Evolutionary conservation across 2,329 filamentous ascomycete genomes (phyloP), one percentile per base, ranked within the genome.

Genomic region (Exophiala sideris): DNA sequence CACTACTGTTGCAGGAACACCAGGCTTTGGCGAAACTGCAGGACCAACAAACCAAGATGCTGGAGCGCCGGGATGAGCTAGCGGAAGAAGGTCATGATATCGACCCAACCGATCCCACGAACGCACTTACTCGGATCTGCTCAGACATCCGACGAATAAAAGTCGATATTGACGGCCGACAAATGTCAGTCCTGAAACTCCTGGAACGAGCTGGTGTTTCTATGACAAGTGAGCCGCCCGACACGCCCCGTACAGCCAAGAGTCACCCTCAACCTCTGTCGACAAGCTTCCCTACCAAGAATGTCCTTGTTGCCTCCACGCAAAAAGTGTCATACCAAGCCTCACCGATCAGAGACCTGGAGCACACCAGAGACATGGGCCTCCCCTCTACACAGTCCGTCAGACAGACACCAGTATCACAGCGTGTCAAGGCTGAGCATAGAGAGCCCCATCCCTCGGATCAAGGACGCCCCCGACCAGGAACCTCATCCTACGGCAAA

Each of bases 51-150:
- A 51, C 47, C 21, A 40, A 44, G 9, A 48, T 60, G 51, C 64
- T 66, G 34, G 58, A 66, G 32, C 55, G 63, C 46, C 67, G 67
- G 42, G 69, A 70, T 46, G 62, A 70, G 12, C 59, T 61, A 35
- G 57, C 72, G 18, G 49, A 50, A 39, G 33, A 51, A 5, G 59
- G 55, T 10, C 50, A 61, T 36, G 36, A 55, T 5, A 45, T 62
- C 18, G 54, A 59, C 48, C 52, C 56, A 12, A 50, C 56, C 38
- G 59, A 63, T 32, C 51, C 54, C 34, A 45, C 50, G 10, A 52
- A 60, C 38, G 45, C 51, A 8, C 45, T 62, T 12, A 56, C 32
- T 38, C 34, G 41, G 10, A 20, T 61, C 7, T 58, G 53, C 38
- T 33, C 41, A n/a, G 49, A 60, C 24, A 60, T 60, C 18, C 44